Evolutionary conservation across 148 eudicot species (phyloP), one percentile per base, ranked within the genome.

Genomic region (Polygonum aviculare): DNA sequence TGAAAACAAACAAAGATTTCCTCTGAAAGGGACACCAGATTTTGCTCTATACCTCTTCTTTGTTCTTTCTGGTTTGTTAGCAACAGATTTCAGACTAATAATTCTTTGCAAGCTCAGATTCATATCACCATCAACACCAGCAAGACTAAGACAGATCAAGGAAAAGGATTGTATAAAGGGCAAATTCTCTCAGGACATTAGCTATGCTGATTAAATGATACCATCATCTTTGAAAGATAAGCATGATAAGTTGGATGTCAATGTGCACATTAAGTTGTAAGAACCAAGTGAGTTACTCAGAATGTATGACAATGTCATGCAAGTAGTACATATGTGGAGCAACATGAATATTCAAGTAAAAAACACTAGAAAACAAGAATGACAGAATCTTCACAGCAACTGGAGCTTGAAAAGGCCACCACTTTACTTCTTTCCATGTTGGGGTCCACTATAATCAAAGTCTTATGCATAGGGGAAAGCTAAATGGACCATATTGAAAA

Each of bases 401-500:
- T 50, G 12, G 16, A 54, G 7, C 59, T 54, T 54, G 33, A 57
- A 60, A 60, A 60, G 69, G 14, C 69, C 69, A 60, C 31, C 14
- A 60, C 69, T 60, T 60, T 26, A 57, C 33, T 57, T 57, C 21
- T 57, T 19, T 26, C 31, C 31, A 26, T 26, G 69, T 22, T 3
- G 38, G 69, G 69, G 69, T 60, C 69, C 69, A 60, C 69, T 12
- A 31, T 26, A 60, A 60, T 12, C 69, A 60, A 60, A 60, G 69
- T 11, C 69, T 38, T 38, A 57, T 19, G 63, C 63, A 57, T 18
- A n/a, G 62, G 62, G 62, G 31, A 55, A 55, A 55, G 62, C 62
- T n/a, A 19, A 55, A n/a, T 19, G 31, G 22, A 55, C 31, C 62
- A 60, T 60, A 60, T 60, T 60, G 67, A 60, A 22, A 60, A 60